These are phyloP conservation scores for Setomelanomma holmii DNA, from an alignment of 2,329 filamentous ascomycete genomes.

Conservation along the genomic window DNA sequence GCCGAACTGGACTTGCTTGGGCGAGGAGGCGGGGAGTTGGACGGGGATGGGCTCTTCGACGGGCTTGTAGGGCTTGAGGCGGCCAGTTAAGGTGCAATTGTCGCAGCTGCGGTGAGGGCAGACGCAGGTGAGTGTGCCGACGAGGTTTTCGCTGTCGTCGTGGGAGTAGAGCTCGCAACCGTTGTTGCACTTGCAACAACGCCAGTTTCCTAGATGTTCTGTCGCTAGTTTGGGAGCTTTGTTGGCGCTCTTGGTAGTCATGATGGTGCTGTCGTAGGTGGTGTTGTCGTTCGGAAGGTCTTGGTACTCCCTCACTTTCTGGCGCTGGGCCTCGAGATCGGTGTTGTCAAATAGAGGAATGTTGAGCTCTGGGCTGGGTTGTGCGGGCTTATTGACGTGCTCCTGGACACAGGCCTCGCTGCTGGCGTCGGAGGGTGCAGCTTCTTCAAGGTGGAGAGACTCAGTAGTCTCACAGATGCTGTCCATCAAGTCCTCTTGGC, in stretches of 20 bases:
- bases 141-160: slow-evolving; percentile 18
- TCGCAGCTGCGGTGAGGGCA: slow-evolving; percentile 35
- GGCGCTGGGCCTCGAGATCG: neutral
- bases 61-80: slow-evolving; percentile 30
- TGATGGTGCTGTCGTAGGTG: neutral
- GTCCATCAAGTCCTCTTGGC: neutral
- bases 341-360: neutral
- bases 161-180: slow-evolving; percentile 3
- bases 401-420: neutral
- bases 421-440: neutral
- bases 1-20: slow-evolving; percentile 26
- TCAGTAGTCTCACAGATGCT: neutral
- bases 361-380: neutral
- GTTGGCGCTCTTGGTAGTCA: neutral
- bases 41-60: slow-evolving; percentile 33
- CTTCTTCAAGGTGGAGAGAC: neutral
- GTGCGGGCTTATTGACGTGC: neutral
- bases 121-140: slow-evolving; percentile 25
- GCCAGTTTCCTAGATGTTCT: slow-evolving; percentile 8
- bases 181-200: slow-evolving; percentile 10
- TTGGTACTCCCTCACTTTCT: neutral
- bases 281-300: neutral
- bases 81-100: slow-evolving; percentile 25
- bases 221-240: neutral
- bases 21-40: slow-evolving; percentile 13